phyloP scores from a whole-genome alignment of 768 basidiomycete genomes.

The Suillus luteus region DNA sequence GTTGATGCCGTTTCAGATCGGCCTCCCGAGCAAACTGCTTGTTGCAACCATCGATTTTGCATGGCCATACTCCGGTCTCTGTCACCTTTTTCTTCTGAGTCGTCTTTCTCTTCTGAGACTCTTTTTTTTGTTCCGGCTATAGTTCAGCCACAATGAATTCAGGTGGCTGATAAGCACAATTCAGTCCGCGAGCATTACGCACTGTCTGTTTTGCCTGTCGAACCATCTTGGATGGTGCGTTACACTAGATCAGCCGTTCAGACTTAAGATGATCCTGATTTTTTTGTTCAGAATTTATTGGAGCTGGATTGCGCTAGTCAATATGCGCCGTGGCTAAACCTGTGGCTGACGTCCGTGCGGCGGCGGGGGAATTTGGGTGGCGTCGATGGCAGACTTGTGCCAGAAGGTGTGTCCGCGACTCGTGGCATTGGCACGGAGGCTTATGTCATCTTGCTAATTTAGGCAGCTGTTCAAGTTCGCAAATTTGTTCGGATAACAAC shows the following conservation, averaged over 20 bases:
- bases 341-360: slow-evolving; percentile 22
- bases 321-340: slow-evolving; percentile 23
- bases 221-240: slow-evolving; percentile 28
- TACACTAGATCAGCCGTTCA: slow-evolving; percentile 5
- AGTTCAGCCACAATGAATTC: slow-evolving; percentile 15
- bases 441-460: slow-evolving; percentile 6
- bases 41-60: slow-evolving; percentile 78
- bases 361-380: slow-evolving; percentile 16
- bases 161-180: slow-evolving; percentile 26
- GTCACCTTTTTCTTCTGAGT: slow-evolving; percentile 47
- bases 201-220: slow-evolving; percentile 38
- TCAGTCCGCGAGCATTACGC: slow-evolving; percentile 24
- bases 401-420: slow-evolving; percentile 11
- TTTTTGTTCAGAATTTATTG: slow-evolving; percentile 16
- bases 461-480: slow-evolving; percentile 6
- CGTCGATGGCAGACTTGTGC: slow-evolving; percentile 14
- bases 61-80: slow-evolving; percentile 68
- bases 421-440: slow-evolving; percentile 1
- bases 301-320: slow-evolving; percentile 19
- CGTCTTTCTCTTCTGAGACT: slow-evolving; percentile 41
- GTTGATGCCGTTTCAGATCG: slow-evolving; percentile 78
- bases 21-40: slow-evolving; percentile 84
- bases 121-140: slow-evolving; percentile 45
- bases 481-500: not conserved
- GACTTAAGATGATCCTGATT: slow-evolving; percentile 9